phyloP scores from a whole-genome alignment of 2,329 filamentous ascomycete species.

The Pyrenophora graminea region DNA sequence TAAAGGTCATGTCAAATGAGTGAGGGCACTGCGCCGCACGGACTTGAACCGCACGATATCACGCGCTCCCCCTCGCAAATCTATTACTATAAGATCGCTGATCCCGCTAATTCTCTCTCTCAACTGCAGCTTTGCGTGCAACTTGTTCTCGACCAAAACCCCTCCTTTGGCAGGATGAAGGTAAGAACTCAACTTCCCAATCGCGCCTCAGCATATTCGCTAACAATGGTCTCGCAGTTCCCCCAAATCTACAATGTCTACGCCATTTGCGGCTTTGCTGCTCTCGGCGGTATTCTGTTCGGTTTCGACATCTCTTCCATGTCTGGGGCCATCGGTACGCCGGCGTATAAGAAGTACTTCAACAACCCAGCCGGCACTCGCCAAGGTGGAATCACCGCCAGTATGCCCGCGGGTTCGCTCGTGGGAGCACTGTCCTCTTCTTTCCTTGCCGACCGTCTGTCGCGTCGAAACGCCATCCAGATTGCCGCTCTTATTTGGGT shows the following conservation, averaged over 20 bases:
- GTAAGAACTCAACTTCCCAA: conserved; percentile 7
- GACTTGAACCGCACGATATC: conserved; percentile 17
- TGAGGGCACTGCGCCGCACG: conserved; percentile 13
- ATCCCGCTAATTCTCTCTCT: not conserved
- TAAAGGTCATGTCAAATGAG: conserved; percentile 16
- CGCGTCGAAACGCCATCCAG: conserved; percentile 51
- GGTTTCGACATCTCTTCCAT: conserved; percentile 49
- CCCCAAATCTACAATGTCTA: conserved; percentile 49
- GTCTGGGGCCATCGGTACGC: conserved; percentile 46
- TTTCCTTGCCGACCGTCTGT: conserved; percentile 53
- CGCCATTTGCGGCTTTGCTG: conserved; percentile 61
- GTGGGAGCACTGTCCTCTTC: conserved; percentile 52
- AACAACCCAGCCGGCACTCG: conserved; percentile 38
- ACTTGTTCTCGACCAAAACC: too few species aligned
- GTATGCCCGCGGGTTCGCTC: conserved; percentile 57
- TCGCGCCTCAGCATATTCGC: not conserved
- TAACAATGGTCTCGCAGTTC: conserved; percentile 26
- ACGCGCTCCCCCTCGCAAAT: conserved; percentile 17
- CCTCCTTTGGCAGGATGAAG: conserved; percentile 36
- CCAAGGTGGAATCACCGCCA: conserved; percentile 52
- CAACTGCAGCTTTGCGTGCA: too few species aligned
- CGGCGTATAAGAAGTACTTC: conserved; percentile 47
- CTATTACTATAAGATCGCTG: conserved; percentile 15
- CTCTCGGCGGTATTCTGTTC: conserved; percentile 55
- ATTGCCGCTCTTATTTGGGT: conserved; percentile 53